A percentile compares a stretch with the other conserved stretches of the same genome.
These are phyloP conservation scores for Crepidotus variabilis DNA, from an alignment of 768 basidiomycete species.

Conservation along the genomic window DNA sequence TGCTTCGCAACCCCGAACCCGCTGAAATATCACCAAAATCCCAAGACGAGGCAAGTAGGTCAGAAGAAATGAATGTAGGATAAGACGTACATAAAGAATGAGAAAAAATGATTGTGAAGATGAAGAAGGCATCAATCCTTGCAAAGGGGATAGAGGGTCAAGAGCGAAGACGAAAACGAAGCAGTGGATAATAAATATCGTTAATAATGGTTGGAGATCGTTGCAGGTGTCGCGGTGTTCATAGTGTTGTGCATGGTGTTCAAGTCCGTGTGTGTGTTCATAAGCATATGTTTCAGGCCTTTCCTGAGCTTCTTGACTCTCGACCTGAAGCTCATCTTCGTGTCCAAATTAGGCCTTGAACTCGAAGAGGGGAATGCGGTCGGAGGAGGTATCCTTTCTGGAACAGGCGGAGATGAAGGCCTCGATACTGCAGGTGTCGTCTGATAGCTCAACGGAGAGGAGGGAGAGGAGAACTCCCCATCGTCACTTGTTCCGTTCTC, in stretches of 20 bases:
- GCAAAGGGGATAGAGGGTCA: too few relatives aligned
- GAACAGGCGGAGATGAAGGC: not conserved
- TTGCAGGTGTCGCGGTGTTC: not conserved
- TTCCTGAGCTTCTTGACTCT: conserved; percentile 27
- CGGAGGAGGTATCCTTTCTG: not conserved
- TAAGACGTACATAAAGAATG: too few relatives aligned
- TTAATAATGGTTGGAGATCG: not conserved
- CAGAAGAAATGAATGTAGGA: too few relatives aligned
- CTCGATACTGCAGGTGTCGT: not conserved
- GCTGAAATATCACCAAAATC: too few relatives aligned
- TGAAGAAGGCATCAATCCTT: too few relatives aligned
- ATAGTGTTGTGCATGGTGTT: not conserved
- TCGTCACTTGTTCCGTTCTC: not conserved
- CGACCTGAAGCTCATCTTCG: conserved; percentile 16
- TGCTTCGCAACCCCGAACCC: too few relatives aligned
- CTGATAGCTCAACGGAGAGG: not conserved
- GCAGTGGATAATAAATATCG: not conserved
- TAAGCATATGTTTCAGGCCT: conserved; percentile 29
- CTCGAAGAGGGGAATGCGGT: not conserved
- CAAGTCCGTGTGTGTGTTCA: conserved; percentile 2
- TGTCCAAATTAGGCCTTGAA: not conserved
- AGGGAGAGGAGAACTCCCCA: not conserved
- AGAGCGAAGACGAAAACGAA: too few relatives aligned
- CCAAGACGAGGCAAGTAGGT: too few relatives aligned
- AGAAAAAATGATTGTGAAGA: too few relatives aligned